Percentiles rank a stretch among this genome's conserved stretches.
Conservation (phyloP, 1,139 yeast genomes). For the Geotrichum bryndzae region DNA sequence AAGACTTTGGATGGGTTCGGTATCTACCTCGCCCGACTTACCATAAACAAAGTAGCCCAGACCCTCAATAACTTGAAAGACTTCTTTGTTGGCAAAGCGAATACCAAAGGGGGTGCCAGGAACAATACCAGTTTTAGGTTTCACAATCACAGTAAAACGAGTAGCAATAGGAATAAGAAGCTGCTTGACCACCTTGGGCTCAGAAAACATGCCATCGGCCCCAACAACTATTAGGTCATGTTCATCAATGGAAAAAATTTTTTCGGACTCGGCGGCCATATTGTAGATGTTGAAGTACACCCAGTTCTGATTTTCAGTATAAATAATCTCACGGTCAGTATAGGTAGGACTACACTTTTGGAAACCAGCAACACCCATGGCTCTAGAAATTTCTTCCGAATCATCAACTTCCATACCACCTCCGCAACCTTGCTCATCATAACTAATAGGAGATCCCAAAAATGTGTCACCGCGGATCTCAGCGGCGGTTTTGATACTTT, state of each 20-base stretch:
- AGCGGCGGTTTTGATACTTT: conserved; percentile 19
- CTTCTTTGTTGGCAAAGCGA: conserved; percentile 33
- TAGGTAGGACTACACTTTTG: conserved; percentile 27
- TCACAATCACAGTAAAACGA: conserved; percentile 34
- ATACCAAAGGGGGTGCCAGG: conserved; percentile 23
- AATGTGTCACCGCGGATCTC: conserved; percentile 3
- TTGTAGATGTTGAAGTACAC: conserved; percentile 33
- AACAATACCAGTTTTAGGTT: conserved; percentile 25
- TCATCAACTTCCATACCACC: conserved; percentile 13
- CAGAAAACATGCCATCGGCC: conserved; percentile 35
- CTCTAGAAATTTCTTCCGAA: conserved; percentile 12
- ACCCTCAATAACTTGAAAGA: conserved; percentile 37
- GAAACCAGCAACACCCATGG: conserved; percentile 33
- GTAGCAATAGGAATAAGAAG: conserved; percentile 30
- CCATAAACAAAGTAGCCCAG: conserved; percentile 32
- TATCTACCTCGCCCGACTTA: conserved; percentile 8
- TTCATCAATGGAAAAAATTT: conserved; percentile 37
- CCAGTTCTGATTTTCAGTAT: conserved; percentile 23
- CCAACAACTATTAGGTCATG: conserved; percentile 36
- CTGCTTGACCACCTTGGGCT: conserved; percentile 29
- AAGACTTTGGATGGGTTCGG: background rate
- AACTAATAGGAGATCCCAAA: background rate
- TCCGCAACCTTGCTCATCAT: conserved; percentile 20
- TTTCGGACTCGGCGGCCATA: conserved; percentile 37
- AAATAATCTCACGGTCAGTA: conserved; percentile 28